Evolutionary conservation across 2,329 filamentous ascomycete genomes (phyloP).

Genomic region (Claviceps purpurea): DNA sequence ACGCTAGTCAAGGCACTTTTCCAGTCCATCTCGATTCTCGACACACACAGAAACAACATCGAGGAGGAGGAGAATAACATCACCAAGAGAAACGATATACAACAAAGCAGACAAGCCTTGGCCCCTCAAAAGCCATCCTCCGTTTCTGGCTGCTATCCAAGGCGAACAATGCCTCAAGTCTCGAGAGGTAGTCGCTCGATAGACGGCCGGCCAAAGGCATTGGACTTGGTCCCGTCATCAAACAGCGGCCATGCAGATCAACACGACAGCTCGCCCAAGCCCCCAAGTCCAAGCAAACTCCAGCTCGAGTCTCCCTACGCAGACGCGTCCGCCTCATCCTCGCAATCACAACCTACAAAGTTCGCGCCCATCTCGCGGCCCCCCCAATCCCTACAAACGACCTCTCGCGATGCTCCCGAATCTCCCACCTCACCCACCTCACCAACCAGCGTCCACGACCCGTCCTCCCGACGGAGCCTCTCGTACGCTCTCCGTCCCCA

Average conservation of each 20-base stretch:
- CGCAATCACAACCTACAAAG: background rate
- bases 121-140: no score
- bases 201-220: constrained; percentile 6
- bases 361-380: background rate
- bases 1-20: no score
- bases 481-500: constrained; percentile 20
- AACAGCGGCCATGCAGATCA: background rate
- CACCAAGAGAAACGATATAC: no score
- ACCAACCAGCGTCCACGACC: background rate
- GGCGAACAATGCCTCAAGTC: constrained; percentile 16
- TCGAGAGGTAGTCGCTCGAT: constrained; percentile 14
- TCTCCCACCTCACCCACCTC: background rate
- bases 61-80: no score
- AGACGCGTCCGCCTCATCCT: background rate
- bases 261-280: background rate
- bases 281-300: background rate
- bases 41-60: no score
- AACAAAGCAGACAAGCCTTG: no score
- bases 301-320: background rate
- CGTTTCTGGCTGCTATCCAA: background rate
- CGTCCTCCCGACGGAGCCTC: constrained; percentile 17
- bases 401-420: background rate
- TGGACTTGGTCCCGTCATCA: background rate
- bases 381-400: background rate
- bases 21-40: no score